Evolutionary conservation across 768 basidiomycete species (phyloP), one percentile per base, ranked within the genome.

Genomic region (Auricularia sp.): DNA sequence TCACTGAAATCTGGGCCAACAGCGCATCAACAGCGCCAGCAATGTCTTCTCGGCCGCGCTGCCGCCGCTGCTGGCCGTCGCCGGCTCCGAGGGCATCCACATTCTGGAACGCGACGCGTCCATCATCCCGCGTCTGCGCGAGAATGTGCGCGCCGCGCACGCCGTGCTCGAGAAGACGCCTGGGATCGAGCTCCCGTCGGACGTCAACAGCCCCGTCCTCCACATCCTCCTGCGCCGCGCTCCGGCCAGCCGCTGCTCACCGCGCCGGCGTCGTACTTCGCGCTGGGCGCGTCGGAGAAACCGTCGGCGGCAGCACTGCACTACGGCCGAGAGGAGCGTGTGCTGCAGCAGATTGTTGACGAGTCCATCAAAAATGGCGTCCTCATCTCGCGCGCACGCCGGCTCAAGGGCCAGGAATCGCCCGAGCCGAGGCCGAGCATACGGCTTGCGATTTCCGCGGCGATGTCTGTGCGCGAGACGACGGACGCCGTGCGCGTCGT

Each of bases 21-120:
- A 97, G 85, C 93, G 93, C 58, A 97, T 96, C 82, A 98, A 98
- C 73, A 93, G 91, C 16, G 87, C 93, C 3, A 86, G 93, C 0
- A 96, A 93, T 73, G 93, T 99, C 65, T 99, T 93, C 79, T 97
- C 96, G 1, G 97, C 97, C 18, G 87, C 96, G 2, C 86, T 96
- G 78, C 97, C 97, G 0, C 84, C 92, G 2, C 81, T 95, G 53
- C 86, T 98, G 44, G 87, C 92, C 21, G 93, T 93, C 67, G 85
- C 88, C 68, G 91, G 87, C 2, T 94, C 91, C 0, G 88, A 93
- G 70, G 92, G 87, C 5, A 90, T 98, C 74, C 84, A 85, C 70
- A 84, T 90, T 67, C 79, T 98, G 61, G 83, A 83, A 54, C 83
- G 81, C 65, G 86, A 86, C 1, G 93, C 93, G 0, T 85, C 87